Conservation (phyloP, 78 protist genomes). For the Cyanophora paradoxa region DNA sequence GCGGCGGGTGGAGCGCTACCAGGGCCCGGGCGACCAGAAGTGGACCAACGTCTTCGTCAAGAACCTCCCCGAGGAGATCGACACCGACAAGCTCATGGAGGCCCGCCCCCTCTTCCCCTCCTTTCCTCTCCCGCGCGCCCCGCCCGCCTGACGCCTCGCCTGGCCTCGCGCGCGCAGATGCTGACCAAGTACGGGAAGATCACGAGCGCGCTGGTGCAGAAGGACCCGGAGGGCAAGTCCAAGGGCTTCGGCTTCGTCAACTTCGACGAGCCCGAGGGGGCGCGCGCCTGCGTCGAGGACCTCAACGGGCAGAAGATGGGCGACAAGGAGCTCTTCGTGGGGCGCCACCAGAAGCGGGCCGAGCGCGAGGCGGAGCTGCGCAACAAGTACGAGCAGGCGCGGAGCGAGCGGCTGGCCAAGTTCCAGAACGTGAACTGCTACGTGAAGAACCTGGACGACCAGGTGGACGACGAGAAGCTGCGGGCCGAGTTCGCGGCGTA, state of each 20-base stretch:
- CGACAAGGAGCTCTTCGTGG: slow-evolving; percentile 61
- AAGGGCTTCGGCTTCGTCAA: slow-evolving; percentile 91
- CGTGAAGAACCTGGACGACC: slow-evolving; percentile 93
- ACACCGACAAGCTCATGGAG: slow-evolving; percentile 52
- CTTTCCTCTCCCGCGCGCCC: too few species aligned
- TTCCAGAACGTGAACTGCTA: slow-evolving; percentile 86
- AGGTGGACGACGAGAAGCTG: slow-evolving; percentile 76
- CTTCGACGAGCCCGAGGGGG: slow-evolving; percentile 79
- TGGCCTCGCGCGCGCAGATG: too few species aligned
- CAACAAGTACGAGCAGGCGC: slow-evolving; percentile 53
- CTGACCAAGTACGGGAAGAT: slow-evolving; percentile 71
- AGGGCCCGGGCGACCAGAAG: neutral
- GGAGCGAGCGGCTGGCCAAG: slow-evolving; percentile 45
- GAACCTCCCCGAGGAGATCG: slow-evolving; percentile 52
- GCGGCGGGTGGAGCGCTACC: slow-evolving; percentile 62
- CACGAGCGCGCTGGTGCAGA: slow-evolving; percentile 46
- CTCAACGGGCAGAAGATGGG: slow-evolving; percentile 63
- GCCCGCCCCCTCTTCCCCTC: too few species aligned
- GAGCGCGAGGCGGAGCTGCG: slow-evolving; percentile 82
- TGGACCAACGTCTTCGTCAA: slow-evolving; percentile 93
- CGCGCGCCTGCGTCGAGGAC: slow-evolving; percentile 65
- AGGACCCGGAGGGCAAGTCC: slow-evolving; percentile 63
- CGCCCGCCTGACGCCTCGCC: too few species aligned
- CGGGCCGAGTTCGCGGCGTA: slow-evolving; percentile 63
- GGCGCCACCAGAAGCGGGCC: slow-evolving; percentile 75